These are phyloP conservation scores for Parascedosporium putredinis DNA, from an alignment of 2,329 filamentous ascomycete genomes.

Conservation along the genomic window DNA sequence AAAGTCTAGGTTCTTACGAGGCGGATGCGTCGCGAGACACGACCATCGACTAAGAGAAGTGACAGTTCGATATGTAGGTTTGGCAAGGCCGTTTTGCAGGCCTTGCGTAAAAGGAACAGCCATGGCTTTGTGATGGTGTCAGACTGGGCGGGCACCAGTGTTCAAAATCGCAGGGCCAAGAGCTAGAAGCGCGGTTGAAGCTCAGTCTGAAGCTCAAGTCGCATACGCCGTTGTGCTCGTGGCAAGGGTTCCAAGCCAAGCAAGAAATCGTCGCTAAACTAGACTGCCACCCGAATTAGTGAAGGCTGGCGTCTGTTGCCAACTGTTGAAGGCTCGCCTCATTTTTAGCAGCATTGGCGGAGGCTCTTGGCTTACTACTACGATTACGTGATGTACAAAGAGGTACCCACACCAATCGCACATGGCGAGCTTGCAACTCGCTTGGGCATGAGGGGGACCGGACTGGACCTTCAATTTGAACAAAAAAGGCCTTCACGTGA, in stretches of 20 bases:
- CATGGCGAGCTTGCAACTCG: too few species aligned
- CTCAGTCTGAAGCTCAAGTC: neutral
- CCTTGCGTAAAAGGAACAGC: slow-evolving; percentile 24
- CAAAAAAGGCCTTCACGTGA: slow-evolving; percentile 3
- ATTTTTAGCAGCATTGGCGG: too few species aligned
- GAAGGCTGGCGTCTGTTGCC: neutral
- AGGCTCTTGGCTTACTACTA: too few species aligned
- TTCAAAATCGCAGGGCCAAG: too few species aligned
- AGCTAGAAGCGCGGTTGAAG: too few species aligned
- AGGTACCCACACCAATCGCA: too few species aligned
- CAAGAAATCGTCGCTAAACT: too few species aligned
- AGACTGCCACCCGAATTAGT: neutral
- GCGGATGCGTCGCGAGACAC: slow-evolving; percentile 60
- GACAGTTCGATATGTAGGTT: slow-evolving; percentile 37
- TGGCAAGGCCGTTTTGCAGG: slow-evolving; percentile 24
- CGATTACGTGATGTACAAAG: too few species aligned
- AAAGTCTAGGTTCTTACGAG: slow-evolving; percentile 41
- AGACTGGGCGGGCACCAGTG: too few species aligned
- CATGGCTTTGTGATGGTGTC: slow-evolving; percentile 25
- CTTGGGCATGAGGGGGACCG: too few species aligned
- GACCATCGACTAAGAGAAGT: slow-evolving; percentile 81
- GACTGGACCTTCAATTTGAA: too few species aligned
- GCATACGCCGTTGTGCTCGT: neutral
- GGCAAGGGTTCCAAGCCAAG: too few species aligned
- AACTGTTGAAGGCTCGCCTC: neutral